A percentile compares a stretch with the other conserved stretches of the same genome.
These are phyloP conservation scores for Clarireedia paspali DNA, from an alignment of 2,329 filamentous ascomycete species.

Conservation along the genomic window DNA sequence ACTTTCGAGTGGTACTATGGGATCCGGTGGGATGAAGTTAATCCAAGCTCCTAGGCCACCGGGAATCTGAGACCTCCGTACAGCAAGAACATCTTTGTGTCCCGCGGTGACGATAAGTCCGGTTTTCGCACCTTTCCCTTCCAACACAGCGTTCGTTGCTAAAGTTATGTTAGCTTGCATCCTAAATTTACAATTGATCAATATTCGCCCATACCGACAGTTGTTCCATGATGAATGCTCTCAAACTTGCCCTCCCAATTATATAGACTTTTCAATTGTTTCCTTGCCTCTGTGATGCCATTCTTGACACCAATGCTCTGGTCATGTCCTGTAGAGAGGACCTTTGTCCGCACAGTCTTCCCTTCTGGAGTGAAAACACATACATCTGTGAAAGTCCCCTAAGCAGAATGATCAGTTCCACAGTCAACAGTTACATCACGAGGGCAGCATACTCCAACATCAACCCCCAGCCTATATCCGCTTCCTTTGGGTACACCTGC, in stretches of 20 bases:
- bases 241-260: not conserved
- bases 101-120: not conserved
- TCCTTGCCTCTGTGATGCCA: not conserved
- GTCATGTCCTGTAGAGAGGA: not conserved
- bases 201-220: not conserved
- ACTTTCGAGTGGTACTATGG: not conserved
- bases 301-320: conserved; percentile 3
- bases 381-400: conserved; percentile 4
- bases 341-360: not conserved
- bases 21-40: not conserved
- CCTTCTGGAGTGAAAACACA: conserved; percentile 1
- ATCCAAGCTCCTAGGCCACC: not conserved
- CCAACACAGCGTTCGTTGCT: conserved; percentile 1
- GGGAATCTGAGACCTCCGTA: not conserved
- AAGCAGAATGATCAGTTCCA: not conserved
- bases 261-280: not conserved
- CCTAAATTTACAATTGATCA: not conserved
- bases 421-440: no score
- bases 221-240: conserved; percentile 1
- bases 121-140: not conserved
- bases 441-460: not conserved
- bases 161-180: not conserved
- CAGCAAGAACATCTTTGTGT: not conserved
- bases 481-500: not conserved
- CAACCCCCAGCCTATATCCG: not conserved